Base-by-base conservation (phyloP, 2,329 filamentous ascomycete species). In the Penicillium sp. region DNA sequence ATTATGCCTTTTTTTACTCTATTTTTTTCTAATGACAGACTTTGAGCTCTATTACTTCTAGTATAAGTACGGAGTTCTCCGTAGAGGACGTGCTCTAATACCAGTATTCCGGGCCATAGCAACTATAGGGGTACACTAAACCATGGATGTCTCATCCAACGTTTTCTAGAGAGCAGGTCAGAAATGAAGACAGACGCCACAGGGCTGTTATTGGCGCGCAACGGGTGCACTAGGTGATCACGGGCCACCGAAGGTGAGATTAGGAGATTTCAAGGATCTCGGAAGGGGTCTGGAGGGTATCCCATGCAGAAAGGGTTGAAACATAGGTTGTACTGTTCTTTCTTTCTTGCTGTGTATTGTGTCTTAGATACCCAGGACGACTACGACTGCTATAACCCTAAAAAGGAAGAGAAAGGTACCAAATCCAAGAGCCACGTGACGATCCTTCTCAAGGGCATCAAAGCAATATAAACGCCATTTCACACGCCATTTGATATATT, bases 191-290 rank as follows among this genome's bases (percentile, higher is more conserved):
- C 40, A 34, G 41, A 53, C 33, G 50, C 50, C 50, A 53, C 50
- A 39, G n/a, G 10, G 13, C 33, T 53, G 23, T 31, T 19, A 48
- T 47, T 53, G 40, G 50, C 25, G 50, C 33, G 3, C 21, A 38
- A 4, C 23, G 25, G 29, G 11, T 51, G n/a, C 23, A 23, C 27
- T 25, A 53, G 41, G 40, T 51, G 39, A 33, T 53, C 50, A 53
- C 50, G 50, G 50, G 33, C 50, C 41, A 48, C 41, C 15, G n/a
- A 40, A 39, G 16, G 31, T 39, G 43, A 48, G 50, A 52, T 38
- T 46, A 43, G 41, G 50, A 53, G 50, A 53, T 53, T 52, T 16
- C 50, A 52, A 52, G 50, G 39, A 21, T 27, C 19, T 29, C 21
- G 2, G 39, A 51, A n/a, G 50, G 50, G 50, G 39, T 39, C 29